A percentile compares a stretch with the other conserved stretches of the same genome.
Evolutionary conservation across 2,329 filamentous ascomycete species (phyloP).

Genomic region (Aspergillus fructus): DNA sequence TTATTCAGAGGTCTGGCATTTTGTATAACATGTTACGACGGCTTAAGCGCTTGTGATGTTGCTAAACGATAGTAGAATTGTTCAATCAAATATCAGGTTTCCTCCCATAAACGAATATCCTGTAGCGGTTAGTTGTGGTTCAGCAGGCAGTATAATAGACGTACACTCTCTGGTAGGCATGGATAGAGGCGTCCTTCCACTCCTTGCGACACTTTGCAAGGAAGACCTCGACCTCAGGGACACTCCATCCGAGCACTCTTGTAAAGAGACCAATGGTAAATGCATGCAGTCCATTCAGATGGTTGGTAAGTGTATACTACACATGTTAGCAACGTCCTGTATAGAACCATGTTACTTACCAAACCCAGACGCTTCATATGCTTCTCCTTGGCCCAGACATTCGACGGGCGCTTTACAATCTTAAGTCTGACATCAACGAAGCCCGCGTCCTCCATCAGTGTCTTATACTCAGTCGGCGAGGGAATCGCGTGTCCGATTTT

Average conservation of each 20-base stretch:
- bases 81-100: neutral
- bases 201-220: neutral
- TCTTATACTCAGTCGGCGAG: neutral
- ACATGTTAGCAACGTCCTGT: neutral
- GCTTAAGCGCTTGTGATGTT: neutral
- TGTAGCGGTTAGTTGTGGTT: neutral
- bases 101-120: neutral
- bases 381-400: neutral
- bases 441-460: slow-evolving; percentile 1
- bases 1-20: neutral
- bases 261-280: neutral
- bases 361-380: neutral
- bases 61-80: neutral
- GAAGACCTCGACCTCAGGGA: neutral
- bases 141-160: neutral
- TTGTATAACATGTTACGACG: neutral
- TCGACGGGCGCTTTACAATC: neutral
- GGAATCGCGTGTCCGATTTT: neutral
- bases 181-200: slow-evolving; percentile 1
- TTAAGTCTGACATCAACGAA: neutral
- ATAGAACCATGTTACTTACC: neutral
- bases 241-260: neutral
- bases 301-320: slow-evolving; percentile 3
- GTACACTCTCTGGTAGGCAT: slow-evolving; percentile 2
- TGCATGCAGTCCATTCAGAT: neutral